Evolutionary conservation across 1,139 yeast genomes (phyloP), one percentile per base, ranked within the genome.

Genomic region (Pneumocystis murina): DNA sequence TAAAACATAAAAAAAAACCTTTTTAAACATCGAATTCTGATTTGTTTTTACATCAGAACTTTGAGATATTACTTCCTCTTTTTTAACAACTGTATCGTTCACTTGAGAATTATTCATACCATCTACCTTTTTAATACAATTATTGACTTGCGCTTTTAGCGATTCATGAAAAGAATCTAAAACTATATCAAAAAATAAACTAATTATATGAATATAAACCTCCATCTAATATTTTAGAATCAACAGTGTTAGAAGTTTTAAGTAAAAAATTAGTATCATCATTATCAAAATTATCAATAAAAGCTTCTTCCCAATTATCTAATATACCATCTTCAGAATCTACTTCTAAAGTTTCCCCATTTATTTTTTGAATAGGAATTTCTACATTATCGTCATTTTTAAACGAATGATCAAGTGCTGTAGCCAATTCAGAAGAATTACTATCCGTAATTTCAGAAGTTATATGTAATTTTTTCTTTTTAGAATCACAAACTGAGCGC

Each of bases 401-500:
- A 24, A 12, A 24, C 4, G 17, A 5, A 48, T 48, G 1, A 12
- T 24, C 28, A 48, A 20, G 6, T 48, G 14, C n/a, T 24, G 14
- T 10, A 24, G 24, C 33, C 2, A 24, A 24, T 24, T 20, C n/a
- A 24, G n/a, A 5, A 10, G 12, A 8, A 12, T 24, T 48, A 48
- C 14, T 20, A 48, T 48, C 28, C 6, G 14, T 10, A 24, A 10
- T 24, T 24, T 24, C 28, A 10, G 67, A 40, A 17, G 5, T 14
- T 6, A 30, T 20, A 17, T 54, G 64, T n/a, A 72, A 75, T 67
- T 76, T 79, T 80, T 87, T 87, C 79, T 85, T 88, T 75, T 86
- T 84, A 65, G 17, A 58, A 58, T 84, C 82, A 72, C 87, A 88
- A 8, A 85, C 88, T 62, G 87, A 82, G 75, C 83, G 85, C 78